phyloP scores from a whole-genome alignment of 1,284 basidiomycete species.

The Cutaneotrichosporon sp. region DNA sequence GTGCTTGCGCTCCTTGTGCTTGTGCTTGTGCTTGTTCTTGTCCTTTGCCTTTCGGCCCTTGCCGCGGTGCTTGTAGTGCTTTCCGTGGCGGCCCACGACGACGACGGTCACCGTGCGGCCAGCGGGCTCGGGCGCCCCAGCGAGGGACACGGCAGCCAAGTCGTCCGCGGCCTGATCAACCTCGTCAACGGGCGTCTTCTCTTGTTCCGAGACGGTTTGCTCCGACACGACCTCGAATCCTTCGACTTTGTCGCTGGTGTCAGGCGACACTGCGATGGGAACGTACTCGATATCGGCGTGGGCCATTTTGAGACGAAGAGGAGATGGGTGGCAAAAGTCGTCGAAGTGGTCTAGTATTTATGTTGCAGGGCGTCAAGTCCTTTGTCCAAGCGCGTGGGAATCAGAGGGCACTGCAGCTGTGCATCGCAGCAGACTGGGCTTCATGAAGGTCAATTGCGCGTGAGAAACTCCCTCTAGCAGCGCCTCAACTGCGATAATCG shows the following conservation, averaged over 20 bases:
- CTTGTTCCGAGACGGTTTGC: background rate
- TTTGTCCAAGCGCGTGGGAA: background rate
- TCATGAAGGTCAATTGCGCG: background rate
- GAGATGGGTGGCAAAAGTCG: conserved; percentile 1
- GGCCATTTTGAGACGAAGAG: conserved; percentile 8
- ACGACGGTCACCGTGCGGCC: background rate
- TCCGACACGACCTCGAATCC: conserved; percentile 17
- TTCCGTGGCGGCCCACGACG: conserved; percentile 1
- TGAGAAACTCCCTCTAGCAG: no score
- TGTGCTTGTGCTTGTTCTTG: conserved; percentile 1
- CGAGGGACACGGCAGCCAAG: conserved; percentile 9
- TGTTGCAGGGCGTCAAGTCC: background rate
- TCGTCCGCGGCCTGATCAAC: background rate
- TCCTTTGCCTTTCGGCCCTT: background rate
- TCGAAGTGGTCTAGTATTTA: background rate
- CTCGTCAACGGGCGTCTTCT: conserved; percentile 9
- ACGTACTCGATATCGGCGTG: background rate
- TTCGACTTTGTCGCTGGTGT: conserved; percentile 8
- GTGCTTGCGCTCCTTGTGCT: background rate
- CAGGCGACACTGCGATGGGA: background rate
- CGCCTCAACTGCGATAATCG: no score
- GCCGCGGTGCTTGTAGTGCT: background rate
- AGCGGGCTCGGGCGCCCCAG: background rate
- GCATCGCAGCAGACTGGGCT: background rate
- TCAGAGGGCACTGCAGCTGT: no score